phyloP scores from a whole-genome alignment of 1,139 yeast genomes.

The Hemisphaericaspora subhashii region DNA sequence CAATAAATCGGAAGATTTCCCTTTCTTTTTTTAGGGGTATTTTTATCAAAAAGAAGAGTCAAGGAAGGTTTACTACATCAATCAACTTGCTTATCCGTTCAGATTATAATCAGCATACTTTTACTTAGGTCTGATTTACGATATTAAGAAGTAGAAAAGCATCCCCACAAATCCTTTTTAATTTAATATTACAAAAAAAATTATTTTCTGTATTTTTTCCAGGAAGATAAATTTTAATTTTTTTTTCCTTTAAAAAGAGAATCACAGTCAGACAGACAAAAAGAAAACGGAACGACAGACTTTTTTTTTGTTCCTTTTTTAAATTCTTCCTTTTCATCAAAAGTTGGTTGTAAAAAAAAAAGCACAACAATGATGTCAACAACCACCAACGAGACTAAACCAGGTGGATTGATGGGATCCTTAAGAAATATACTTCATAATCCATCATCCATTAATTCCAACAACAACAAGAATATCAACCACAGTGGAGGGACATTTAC shows the following conservation, averaged over 20 bases:
- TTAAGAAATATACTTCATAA: background rate
- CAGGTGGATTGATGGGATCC: conserved; percentile 1
- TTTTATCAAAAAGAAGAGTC: background rate
- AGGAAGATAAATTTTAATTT: too few species aligned
- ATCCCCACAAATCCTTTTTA: too few species aligned
- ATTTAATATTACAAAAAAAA: too few species aligned
- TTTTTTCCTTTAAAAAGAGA: background rate
- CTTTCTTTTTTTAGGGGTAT: background rate
- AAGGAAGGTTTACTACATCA: too few species aligned
- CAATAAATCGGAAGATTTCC: background rate
- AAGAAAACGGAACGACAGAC: background rate
- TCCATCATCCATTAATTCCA: conserved; percentile 2
- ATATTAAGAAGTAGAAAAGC: too few species aligned
- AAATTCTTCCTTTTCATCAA: background rate
- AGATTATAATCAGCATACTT: too few species aligned
- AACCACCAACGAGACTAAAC: background rate
- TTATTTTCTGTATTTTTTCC: too few species aligned
- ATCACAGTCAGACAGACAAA: background rate
- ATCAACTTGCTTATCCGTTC: too few species aligned
- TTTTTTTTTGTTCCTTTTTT: background rate
- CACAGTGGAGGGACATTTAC: background rate
- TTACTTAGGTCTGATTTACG: too few species aligned
- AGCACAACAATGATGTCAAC: conserved; percentile 3
- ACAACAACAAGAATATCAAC: conserved; percentile 2
- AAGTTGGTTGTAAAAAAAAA: background rate